These are phyloP conservation scores for Neonectria punicea DNA, from an alignment of 2,329 filamentous ascomycete genomes.

Conservation along the genomic window DNA sequence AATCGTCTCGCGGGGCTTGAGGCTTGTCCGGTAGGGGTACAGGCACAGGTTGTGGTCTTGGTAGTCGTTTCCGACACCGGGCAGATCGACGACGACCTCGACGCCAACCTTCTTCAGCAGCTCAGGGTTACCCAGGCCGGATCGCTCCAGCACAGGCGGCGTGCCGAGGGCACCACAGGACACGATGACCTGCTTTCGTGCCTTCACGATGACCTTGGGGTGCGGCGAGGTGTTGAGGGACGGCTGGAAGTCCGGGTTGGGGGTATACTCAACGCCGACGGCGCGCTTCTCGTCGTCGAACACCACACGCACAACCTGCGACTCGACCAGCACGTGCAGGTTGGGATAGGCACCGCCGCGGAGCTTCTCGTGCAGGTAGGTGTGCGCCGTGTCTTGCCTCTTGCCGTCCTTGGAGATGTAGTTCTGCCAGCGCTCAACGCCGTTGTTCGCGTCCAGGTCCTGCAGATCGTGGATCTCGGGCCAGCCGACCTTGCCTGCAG, in stretches of 20 bases:
- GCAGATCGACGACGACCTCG: conserved; percentile 56
- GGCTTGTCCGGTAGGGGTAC: conserved; percentile 57
- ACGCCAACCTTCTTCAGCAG: conserved; percentile 60
- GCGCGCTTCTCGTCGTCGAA: conserved; percentile 63
- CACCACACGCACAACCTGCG: conserved; percentile 65
- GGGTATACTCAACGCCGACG: conserved; percentile 67
- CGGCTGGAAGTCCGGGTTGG: conserved; percentile 48
- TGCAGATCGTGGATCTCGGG: conserved; percentile 64
- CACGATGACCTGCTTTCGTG: conserved; percentile 45
- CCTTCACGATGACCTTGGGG: conserved; percentile 36
- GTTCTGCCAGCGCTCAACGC: conserved; percentile 43
- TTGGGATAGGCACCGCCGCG: conserved; percentile 58
- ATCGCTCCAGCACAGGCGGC: conserved; percentile 68
- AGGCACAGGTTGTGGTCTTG: conserved; percentile 66
- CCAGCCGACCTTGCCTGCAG: conserved; percentile 59
- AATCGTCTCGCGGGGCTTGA: conserved; percentile 51
- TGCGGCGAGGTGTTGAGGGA: conserved; percentile 19
- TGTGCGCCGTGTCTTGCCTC: conserved; percentile 67
- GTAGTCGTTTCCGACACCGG: conserved; percentile 64
- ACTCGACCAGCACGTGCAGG: conserved; percentile 67
- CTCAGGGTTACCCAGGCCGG: conserved; percentile 65
- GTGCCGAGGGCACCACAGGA: conserved; percentile 62
- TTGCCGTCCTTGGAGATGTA: conserved; percentile 61
- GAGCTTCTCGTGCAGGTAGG: conserved; percentile 54
- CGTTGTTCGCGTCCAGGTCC: conserved; percentile 55